Percentiles rank a stretch among this genome's conserved stretches.
phyloP scores from a whole-genome alignment of 78 protist genomes.

The slime mould (Dictyostelium discoideum) region DNA sequence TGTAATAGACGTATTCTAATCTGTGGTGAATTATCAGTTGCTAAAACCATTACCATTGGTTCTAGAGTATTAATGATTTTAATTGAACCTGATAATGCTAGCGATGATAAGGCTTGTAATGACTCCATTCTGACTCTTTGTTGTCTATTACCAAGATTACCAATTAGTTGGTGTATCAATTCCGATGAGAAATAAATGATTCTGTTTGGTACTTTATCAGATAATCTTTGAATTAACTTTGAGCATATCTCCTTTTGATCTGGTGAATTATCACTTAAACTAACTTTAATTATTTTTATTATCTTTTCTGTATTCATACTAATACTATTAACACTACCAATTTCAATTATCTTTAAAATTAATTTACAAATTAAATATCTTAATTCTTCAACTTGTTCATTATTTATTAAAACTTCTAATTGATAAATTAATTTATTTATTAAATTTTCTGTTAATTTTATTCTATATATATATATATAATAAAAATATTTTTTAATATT shows the following conservation, averaged over 20 bases:
- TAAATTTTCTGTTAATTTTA: neutral
- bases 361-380: slow-evolving; percentile 15
- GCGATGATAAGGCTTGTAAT: slow-evolving; percentile 19
- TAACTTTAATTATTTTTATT: neutral
- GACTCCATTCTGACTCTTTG: slow-evolving; percentile 55
- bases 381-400: slow-evolving; percentile 53
- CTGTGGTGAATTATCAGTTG: slow-evolving; percentile 33
- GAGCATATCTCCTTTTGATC: slow-evolving; percentile 20
- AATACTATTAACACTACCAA: neutral
- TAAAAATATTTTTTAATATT: neutral
- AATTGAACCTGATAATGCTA: slow-evolving; percentile 19
- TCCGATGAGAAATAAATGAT: neutral
- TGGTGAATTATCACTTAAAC: neutral
- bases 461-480: neutral
- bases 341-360: neutral
- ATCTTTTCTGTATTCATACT: neutral
- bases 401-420: neutral
- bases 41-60: neutral
- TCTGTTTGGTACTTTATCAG: slow-evolving; percentile 26
- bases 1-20: neutral
- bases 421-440: slow-evolving; percentile 4
- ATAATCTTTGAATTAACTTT: neutral
- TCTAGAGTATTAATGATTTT: slow-evolving; percentile 30
- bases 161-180: neutral
- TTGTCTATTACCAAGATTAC: slow-evolving; percentile 13